Evolutionary conservation across 2,329 filamentous ascomycete species (phyloP).

Genomic region (Neophaeococcomyces mojaviensis): DNA sequence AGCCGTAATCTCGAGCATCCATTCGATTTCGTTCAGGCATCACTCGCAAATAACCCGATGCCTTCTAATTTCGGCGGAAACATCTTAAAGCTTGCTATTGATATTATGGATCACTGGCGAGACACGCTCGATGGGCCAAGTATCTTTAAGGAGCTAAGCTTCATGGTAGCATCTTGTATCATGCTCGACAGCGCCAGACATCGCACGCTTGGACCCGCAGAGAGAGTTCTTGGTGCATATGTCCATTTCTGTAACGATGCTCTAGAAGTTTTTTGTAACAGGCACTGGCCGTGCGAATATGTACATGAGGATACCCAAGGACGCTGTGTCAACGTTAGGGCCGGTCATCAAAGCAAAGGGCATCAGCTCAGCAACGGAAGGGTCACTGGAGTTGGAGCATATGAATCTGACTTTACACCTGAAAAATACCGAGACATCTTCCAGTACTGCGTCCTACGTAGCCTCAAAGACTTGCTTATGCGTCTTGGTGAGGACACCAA

Average conservation of each 20-base stretch:
- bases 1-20: constrained; percentile 36
- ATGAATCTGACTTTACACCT: constrained; percentile 31
- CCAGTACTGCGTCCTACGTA: constrained; percentile 23
- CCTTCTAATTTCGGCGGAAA: constrained; percentile 43
- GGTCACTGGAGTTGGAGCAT: constrained; percentile 37
- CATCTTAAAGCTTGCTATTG: constrained; percentile 42
- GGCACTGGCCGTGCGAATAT: constrained; percentile 42
- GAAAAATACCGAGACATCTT: constrained; percentile 25
- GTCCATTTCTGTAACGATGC: constrained; percentile 37
- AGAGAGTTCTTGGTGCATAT: constrained; percentile 36
- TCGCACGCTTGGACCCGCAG: constrained; percentile 23
- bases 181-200: constrained; percentile 40
- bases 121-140: constrained; percentile 16
- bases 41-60: constrained; percentile 40
- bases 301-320: constrained; percentile 15
- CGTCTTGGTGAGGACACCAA: constrained; percentile 25
- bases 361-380: constrained; percentile 39
- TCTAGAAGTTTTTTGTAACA: constrained; percentile 38
- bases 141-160: constrained; percentile 40
- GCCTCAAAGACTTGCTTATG: constrained; percentile 19
- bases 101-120: constrained; percentile 20
- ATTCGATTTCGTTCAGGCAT: constrained; percentile 46
- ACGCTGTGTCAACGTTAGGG: constrained; percentile 33
- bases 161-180: constrained; percentile 46
- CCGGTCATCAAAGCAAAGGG: constrained; percentile 35